Evolutionary conservation across 495 filamentous ascomycete genomes (phyloP).

Genomic region (Lasiosphaeriaceae sp.): DNA sequence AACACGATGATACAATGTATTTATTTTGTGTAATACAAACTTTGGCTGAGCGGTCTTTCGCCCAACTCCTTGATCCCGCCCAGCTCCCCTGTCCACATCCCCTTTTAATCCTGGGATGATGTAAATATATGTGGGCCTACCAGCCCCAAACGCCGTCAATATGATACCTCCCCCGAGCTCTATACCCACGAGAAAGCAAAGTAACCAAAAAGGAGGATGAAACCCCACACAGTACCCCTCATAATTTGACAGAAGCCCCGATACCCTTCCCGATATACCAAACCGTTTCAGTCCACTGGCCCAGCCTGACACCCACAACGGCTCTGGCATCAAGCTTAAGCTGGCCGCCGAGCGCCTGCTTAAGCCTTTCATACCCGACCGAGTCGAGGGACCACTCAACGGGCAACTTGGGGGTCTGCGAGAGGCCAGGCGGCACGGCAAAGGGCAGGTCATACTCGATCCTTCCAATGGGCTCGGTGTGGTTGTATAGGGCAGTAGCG

Average conservation of each 20-base stretch:
- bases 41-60: no score
- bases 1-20: no score
- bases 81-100: no score
- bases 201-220: no score
- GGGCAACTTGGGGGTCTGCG: slow-evolving; percentile 68
- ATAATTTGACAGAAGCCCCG: slow-evolving; percentile 66
- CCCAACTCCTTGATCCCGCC: no score
- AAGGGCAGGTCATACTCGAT: slow-evolving; percentile 74
- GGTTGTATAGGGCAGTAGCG: slow-evolving; percentile 80
- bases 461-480: slow-evolving; percentile 68
- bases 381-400: slow-evolving; percentile 72
- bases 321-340: slow-evolving; percentile 78
- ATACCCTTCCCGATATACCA: slow-evolving; percentile 71
- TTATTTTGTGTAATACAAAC: no score
- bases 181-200: no score
- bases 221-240: no score
- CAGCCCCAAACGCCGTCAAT: no score
- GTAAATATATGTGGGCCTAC: no score
- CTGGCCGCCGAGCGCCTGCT: slow-evolving; percentile 75
- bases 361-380: slow-evolving; percentile 78
- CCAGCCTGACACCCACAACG: slow-evolving; percentile 63
- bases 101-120: no score
- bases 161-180: no score
- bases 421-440: slow-evolving; percentile 68
- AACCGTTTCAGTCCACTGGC: slow-evolving; percentile 65